Conservation (phyloP, 345 rosid species). For the Citrus trifoliata region DNA sequence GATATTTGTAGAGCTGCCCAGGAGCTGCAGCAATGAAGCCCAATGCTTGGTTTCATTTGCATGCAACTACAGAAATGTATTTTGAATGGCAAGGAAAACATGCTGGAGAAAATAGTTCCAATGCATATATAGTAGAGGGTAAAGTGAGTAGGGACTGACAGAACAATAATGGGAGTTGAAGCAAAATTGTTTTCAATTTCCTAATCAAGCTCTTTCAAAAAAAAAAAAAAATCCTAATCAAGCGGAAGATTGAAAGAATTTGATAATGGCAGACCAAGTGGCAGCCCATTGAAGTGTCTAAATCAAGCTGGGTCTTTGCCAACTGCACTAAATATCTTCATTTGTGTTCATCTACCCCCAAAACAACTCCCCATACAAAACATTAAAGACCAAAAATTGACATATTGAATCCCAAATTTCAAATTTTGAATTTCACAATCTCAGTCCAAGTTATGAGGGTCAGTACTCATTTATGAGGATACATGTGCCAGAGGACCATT, state of each 20-base stretch:
- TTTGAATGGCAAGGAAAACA: neutral
- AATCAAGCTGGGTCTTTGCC: conserved; percentile 27
- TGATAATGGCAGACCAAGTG: conserved; percentile 10
- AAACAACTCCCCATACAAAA: conserved; percentile 26
- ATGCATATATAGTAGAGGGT: neutral
- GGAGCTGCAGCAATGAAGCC: neutral
- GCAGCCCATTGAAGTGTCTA: conserved; percentile 36
- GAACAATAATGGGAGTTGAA: too few species aligned
- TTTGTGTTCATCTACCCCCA: conserved; percentile 27
- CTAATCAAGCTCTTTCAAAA: neutral
- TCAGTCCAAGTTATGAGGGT: conserved; percentile 3
- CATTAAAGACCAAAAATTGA: conserved; percentile 24
- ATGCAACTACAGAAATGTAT: neutral
- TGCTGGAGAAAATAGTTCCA: neutral
- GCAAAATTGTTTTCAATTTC: neutral
- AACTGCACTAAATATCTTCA: conserved; percentile 25
- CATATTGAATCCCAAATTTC: conserved; percentile 20
- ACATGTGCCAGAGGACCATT: conserved; percentile 41
- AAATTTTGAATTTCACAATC: conserved; percentile 16
- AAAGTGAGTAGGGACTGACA: neutral
- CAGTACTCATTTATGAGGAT: conserved; percentile 36
- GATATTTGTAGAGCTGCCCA: neutral
- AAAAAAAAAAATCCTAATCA: neutral
- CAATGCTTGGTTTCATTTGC: neutral
- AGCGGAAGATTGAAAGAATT: conserved; percentile 9